Evolutionary conservation across 1,139 yeast genomes (phyloP).

Genomic region (Debaryomycetaceae sp.): DNA sequence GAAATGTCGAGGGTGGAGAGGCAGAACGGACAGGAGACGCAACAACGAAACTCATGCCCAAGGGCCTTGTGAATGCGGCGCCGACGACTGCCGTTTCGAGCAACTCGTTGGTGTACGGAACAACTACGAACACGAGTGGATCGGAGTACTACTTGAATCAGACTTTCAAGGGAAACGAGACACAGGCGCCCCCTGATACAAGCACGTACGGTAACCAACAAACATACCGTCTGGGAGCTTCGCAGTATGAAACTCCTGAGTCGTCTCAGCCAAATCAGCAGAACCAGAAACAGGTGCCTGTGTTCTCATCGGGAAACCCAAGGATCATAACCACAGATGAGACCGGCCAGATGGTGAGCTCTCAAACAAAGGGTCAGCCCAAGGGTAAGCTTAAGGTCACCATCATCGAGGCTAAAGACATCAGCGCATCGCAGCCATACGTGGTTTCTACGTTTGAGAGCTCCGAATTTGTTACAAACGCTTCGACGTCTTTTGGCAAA

Average conservation of each 20-base stretch:
- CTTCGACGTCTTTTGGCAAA: constrained; percentile 63
- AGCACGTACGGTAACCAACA: background rate
- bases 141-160: constrained; percentile 26
- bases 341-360: constrained; percentile 33
- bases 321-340: constrained; percentile 47
- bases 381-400: constrained; percentile 81
- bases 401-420: constrained; percentile 74
- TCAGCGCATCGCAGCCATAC: constrained; percentile 70
- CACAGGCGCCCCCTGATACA: background rate
- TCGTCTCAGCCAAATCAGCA: background rate
- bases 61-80: constrained; percentile 30
- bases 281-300: constrained; percentile 8
- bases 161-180: constrained; percentile 16
- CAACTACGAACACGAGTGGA: constrained; percentile 37
- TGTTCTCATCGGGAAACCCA: constrained; percentile 23
- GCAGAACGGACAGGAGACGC: constrained; percentile 4
- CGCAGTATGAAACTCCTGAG: background rate
- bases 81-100: constrained; percentile 70
- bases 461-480: constrained; percentile 83
- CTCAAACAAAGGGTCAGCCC: constrained; percentile 44
- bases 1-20: background rate
- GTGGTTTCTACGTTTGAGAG: constrained; percentile 93
- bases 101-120: constrained; percentile 65
- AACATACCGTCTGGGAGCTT: background rate
- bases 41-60: constrained; percentile 31